A percentile compares a stretch with the other conserved stretches of the same genome.
These are phyloP conservation scores for Naganishia sp. DNA, from an alignment of 1,284 basidiomycete species.

Conservation along the genomic window DNA sequence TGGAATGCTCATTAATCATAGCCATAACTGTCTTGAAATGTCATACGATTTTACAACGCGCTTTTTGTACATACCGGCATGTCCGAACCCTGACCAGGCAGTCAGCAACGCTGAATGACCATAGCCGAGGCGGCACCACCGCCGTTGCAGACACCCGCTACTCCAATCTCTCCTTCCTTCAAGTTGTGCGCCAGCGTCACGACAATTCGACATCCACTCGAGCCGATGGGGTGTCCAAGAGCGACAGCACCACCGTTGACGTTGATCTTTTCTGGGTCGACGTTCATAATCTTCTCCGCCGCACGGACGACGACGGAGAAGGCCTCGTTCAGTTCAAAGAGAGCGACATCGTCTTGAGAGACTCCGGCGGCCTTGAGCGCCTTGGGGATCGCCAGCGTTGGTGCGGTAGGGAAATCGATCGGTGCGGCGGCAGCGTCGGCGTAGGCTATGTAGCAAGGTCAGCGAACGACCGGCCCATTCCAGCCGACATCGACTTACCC, in stretches of 20 bases:
- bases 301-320: slow-evolving; percentile 93
- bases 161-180: slow-evolving; percentile 93
- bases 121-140: slow-evolving; percentile 90
- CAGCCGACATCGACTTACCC: slow-evolving; percentile 61
- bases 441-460: slow-evolving; percentile 65
- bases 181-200: slow-evolving; percentile 91
- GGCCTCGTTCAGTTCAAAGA: slow-evolving; percentile 97
- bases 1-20: no score
- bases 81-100: neutral
- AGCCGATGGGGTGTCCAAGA: slow-evolving; percentile 90
- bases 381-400: slow-evolving; percentile 83
- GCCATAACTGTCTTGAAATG: no score
- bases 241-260: slow-evolving; percentile 91
- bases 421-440: slow-evolving; percentile 96
- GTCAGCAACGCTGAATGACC: slow-evolving; percentile 69
- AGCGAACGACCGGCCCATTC: slow-evolving; percentile 48
- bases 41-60: slow-evolving; percentile 18
- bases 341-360: slow-evolving; percentile 77
- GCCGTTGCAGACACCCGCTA: slow-evolving; percentile 97
- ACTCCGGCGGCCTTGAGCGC: slow-evolving; percentile 87
- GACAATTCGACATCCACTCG: slow-evolving; percentile 91
- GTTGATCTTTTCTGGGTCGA: slow-evolving; percentile 89
- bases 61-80: slow-evolving; percentile 21
- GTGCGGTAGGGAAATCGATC: slow-evolving; percentile 95
- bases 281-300: slow-evolving; percentile 81